These are phyloP conservation scores for Vitis hybrid DNA, from an alignment of 177 flowering plant genomes.

Conservation along the genomic window DNA sequence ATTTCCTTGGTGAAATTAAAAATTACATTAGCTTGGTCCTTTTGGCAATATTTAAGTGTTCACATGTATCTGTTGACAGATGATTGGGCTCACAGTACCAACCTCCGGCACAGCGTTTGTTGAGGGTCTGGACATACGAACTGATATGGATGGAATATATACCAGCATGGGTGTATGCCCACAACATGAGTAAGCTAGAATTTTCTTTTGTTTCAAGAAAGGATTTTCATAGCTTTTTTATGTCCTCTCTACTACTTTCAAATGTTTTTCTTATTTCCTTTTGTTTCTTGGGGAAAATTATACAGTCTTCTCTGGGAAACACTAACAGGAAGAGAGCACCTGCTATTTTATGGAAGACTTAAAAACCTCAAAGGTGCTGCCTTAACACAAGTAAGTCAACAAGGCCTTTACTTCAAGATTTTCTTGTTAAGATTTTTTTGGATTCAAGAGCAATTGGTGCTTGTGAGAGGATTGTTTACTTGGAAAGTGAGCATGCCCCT, in stretches of 20 bases:
- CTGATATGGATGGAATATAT: slow-evolving; percentile 76
- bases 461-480: too few relatives aligned
- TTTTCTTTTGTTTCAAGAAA: neutral
- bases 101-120: slow-evolving; percentile 79
- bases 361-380: slow-evolving; percentile 81
- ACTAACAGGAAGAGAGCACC: slow-evolving; percentile 86
- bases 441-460: too few relatives aligned
- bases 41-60: too few relatives aligned
- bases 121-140: slow-evolving; percentile 64
- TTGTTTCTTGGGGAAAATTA: neutral
- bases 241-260: neutral
- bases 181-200: slow-evolving; percentile 80
- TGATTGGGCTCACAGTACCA: slow-evolving; percentile 88
- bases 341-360: slow-evolving; percentile 90
- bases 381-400: slow-evolving; percentile 58
- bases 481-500: too few relatives aligned
- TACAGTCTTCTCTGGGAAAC: slow-evolving; percentile 89
- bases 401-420: neutral
- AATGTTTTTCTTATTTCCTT: slow-evolving; percentile 7
- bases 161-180: slow-evolving; percentile 98
- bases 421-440: neutral
- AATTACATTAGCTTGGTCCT: too few relatives aligned
- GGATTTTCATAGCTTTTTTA: neutral
- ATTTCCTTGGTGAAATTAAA: too few relatives aligned
- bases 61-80: slow-evolving; percentile 39